Base-by-base conservation (phyloP, 2,329 filamentous ascomycete genomes). In the Aspergillus sp. region DNA sequence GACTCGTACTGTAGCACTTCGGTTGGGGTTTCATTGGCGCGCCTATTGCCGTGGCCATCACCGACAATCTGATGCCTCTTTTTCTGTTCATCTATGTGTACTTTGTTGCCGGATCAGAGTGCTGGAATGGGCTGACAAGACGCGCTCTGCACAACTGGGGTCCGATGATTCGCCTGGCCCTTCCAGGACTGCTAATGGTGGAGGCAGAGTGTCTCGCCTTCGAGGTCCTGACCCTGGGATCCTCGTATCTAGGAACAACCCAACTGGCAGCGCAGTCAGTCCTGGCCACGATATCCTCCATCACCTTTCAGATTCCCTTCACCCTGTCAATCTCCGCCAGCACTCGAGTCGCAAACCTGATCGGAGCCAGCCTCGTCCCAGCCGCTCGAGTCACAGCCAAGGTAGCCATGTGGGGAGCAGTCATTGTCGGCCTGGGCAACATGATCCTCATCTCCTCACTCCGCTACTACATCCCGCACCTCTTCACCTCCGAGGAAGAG, bases 141-240 rank as follows among this genome's bases (percentile, higher is more conserved):
- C 85, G 86, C 45, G 89, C 90, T 0, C 82, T 93, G 56, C 80
- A 80, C 38, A 94, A 94, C 72, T 95, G 91, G 91, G 82, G 83
- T 1, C 89, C 89, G 8, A 96, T 96, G 94, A 86, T 98, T 69
- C 87, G 88, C 52, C 88, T 98, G 43, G 92, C 94, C 0, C 81
- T 97, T 13, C 93, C 94, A 0, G 94, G 94, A 1, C 88, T 98
- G 74, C 81, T 97, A 66, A 97, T 97, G 93, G 90, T 98, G 2
- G 89, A 96, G 75, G 93, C 94, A 5, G 94, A 98, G 75, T 96
- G 91, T 79, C 84, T 97, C 11, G 93, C 93, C 7, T 98, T 98
- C 75, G 94, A 98, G 76, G 87, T 97, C 53, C 82, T 97, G 64
- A 97, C 93, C 0, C 83, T 97, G n/a, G 87, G 89, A 8, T 87